Evolutionary conservation across 345 rosid genomes (phyloP).

Genomic region (Salix udensis): DNA sequence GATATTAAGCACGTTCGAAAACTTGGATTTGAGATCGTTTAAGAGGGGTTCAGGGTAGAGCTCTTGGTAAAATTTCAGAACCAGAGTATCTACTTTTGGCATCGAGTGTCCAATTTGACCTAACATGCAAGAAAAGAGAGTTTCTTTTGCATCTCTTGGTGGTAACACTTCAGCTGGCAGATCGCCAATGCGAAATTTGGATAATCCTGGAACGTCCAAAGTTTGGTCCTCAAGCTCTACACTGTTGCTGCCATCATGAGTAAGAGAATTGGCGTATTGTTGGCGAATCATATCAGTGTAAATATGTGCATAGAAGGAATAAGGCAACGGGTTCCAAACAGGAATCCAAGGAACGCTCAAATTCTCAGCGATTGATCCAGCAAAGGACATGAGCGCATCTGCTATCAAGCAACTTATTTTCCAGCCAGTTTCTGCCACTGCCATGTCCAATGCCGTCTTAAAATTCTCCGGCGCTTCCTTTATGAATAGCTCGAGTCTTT

Average conservation of each 20-base stretch:
- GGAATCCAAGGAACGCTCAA: constrained; percentile 47
- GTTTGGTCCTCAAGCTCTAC: constrained; percentile 13
- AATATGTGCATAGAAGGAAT: constrained; percentile 38
- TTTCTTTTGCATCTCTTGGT: constrained; percentile 14
- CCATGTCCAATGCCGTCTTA: constrained; percentile 26
- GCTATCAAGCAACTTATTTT: constrained; percentile 43
- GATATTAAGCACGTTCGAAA: constrained; percentile 12
- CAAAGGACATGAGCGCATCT: constrained; percentile 49
- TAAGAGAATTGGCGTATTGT: not conserved
- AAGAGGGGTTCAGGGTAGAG: constrained; percentile 32
- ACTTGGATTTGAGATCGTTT: constrained; percentile 32
- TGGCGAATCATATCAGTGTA: constrained; percentile 32
- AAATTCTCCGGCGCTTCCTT: constrained; percentile 32
- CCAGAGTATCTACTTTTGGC: constrained; percentile 40
- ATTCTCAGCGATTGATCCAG: constrained; percentile 36
- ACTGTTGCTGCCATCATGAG: not conserved
- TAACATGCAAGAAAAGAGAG: constrained; percentile 36
- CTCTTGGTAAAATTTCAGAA: constrained; percentile 46
- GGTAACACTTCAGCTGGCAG: constrained; percentile 40
- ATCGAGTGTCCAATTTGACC: constrained; percentile 31
- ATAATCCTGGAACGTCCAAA: constrained; percentile 47
- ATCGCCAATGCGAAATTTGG: constrained; percentile 37
- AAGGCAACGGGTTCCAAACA: constrained; percentile 37
- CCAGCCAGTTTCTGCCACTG: constrained; percentile 35
- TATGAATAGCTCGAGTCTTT: constrained; percentile 45